A percentile compares a stretch with the other conserved stretches of the same genome.
phyloP scores from a whole-genome alignment of 345 rosid species.

The Eucalyptus cloeziana region DNA sequence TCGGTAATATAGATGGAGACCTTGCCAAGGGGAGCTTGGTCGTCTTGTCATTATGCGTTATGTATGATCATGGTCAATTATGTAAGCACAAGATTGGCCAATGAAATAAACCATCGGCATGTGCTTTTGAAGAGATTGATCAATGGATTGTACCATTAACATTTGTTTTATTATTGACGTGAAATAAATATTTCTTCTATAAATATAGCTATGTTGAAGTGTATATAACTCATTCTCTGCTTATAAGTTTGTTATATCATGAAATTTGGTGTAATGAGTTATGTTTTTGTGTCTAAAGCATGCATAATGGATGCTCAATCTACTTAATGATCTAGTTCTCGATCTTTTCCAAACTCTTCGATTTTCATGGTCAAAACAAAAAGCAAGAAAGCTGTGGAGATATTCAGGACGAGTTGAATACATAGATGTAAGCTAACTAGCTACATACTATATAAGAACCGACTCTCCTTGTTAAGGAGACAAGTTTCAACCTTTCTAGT shows the following conservation, averaged over 20 bases:
- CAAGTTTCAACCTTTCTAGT: background rate
- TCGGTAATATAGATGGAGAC: background rate
- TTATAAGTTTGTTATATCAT: no score
- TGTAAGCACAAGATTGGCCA: background rate
- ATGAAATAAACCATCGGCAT: background rate
- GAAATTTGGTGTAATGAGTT: no score
- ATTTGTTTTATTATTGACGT: no score
- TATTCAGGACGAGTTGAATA: background rate
- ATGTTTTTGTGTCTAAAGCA: no score
- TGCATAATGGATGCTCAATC: no score
- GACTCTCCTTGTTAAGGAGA: background rate
- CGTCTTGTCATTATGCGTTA: background rate
- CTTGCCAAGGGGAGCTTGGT: background rate
- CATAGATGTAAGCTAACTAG: background rate
- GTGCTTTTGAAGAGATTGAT: background rate
- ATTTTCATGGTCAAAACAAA: background rate
- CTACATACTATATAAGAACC: background rate
- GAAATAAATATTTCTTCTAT: no score
- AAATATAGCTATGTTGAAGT: no score
- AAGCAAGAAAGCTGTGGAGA: background rate
- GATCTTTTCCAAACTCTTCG: background rate
- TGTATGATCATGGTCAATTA: background rate
- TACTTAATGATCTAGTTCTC: background rate
- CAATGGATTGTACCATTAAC: background rate
- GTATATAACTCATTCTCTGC: no score